Evolutionary conservation across 1,284 basidiomycete species (phyloP), one percentile per base, ranked within the genome.

Genomic region (Cutaneotrichosporon mucoides): DNA sequence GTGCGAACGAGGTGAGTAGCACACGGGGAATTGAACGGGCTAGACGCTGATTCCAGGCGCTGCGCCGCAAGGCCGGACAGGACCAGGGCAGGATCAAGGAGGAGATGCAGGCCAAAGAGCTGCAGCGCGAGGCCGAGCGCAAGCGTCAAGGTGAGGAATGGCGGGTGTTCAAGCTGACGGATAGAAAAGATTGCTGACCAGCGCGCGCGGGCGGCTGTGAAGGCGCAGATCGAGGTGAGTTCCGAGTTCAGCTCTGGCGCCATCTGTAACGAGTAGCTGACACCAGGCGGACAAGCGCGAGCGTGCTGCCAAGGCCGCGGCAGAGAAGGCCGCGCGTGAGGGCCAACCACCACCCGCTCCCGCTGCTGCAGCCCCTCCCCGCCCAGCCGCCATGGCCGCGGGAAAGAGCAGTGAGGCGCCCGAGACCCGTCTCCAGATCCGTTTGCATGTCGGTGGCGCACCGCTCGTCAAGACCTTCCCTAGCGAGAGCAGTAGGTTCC

Each of bases 311-410:
- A 92, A 89, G 70, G 82, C 86, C 1, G 91, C 91, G 0, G 81
- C 85, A 37, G 93, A 95, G 77, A 96, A 95, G 75, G 91, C 90
- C 0, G 73, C 92, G 10, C 84, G 92, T 41, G 90, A 92, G 49
- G 92, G 90, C 13, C 69, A 76, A 73, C 33, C 46, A 61, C 81
- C 4, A 63, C 80, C 7, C 70, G 82, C 2, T 73, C 81, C 1
- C 24, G 74, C 79, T 0, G 64, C 70, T 6, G 24, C 24, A 2
- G 24, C 24, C 24, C 43, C 53, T 0, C 53, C 52, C 16, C 52
- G 53, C 36, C 56, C 56, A 13, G 9, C 69, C 75, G 40, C 76
- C 78, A 41, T 69, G 24, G 71, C 79, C 2, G 64, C 78, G 2
- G 81, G 84, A 1, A 83, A 87, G 49, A 85, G 86, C 37, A 85